Percentiles rank a stretch among this genome's conserved stretches.
These are phyloP conservation scores for Glycine tomentella DNA, from an alignment of 306 rosid genomes.

Conservation along the genomic window DNA sequence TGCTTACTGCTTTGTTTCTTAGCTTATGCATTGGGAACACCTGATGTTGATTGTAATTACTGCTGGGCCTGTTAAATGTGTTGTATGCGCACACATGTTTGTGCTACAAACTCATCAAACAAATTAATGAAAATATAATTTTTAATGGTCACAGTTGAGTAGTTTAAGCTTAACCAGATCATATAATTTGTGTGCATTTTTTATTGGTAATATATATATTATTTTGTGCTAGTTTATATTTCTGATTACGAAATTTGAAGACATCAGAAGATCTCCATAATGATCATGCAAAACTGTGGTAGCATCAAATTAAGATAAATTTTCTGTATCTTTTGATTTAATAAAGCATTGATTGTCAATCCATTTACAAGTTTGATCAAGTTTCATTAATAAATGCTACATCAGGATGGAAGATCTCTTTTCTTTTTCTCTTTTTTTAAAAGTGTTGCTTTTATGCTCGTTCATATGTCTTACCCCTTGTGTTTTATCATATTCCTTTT, in stretches of 20 bases:
- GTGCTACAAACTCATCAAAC: too few species aligned
- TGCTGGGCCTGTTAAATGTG: constrained; percentile 3
- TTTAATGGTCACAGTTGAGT: too few species aligned
- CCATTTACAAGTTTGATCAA: neutral
- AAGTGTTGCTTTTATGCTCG: neutral
- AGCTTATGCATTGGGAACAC: neutral
- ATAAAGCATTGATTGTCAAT: constrained; percentile 22
- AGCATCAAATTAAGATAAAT: constrained; percentile 24
- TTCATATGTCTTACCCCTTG: constrained; percentile 9
- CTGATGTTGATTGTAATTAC: constrained; percentile 13
- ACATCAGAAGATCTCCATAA: too few species aligned
- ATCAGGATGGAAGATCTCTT: neutral
- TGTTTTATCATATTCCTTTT: constrained; percentile 27
- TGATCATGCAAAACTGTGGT: too few species aligned
- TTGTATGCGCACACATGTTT: too few species aligned
- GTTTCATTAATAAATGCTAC: constrained; percentile 35
- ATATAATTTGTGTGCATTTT: too few species aligned
- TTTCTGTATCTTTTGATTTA: constrained; percentile 38
- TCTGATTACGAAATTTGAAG: too few species aligned
- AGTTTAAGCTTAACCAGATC: too few species aligned
- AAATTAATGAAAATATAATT: too few species aligned
- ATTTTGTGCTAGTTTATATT: too few species aligned
- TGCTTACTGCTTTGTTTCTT: constrained; percentile 32
- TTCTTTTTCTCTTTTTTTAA: neutral
- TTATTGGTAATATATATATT: too few species aligned